phyloP scores from a whole-genome alignment of 2,329 filamentous ascomycete species.

The Fusarium kyushuense region DNA sequence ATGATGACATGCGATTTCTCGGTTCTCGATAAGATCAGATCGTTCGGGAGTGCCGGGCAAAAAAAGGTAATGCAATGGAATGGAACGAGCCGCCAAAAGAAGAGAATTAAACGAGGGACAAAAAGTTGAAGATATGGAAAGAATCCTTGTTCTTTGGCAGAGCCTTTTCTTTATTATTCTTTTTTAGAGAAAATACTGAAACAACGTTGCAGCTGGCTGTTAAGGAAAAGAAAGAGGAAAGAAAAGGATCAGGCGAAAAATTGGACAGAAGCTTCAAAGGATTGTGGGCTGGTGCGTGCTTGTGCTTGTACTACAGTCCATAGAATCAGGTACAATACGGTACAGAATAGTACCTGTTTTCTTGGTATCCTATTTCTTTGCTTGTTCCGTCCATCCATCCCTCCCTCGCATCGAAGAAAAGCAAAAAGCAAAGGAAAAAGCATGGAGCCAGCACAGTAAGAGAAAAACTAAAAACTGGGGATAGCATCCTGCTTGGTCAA shows the following conservation, averaged over 20 bases:
- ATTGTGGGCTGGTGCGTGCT: constrained; percentile 10
- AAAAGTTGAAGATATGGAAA: constrained; percentile 10
- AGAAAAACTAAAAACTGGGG: constrained; percentile 16
- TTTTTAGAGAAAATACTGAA: constrained; percentile 1
- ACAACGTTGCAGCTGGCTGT: constrained; percentile 13
- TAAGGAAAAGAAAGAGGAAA: neutral
- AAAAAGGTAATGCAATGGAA: constrained; percentile 22
- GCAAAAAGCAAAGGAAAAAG: neutral
- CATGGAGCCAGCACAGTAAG: constrained; percentile 3
- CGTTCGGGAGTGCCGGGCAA: constrained; percentile 37
- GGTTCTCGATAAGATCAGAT: constrained; percentile 13
- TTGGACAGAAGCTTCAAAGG: neutral
- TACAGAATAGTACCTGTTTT: too few relatives aligned
- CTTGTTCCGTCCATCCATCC: neutral
- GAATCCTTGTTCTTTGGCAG: constrained; percentile 7
- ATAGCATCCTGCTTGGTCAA: constrained; percentile 26
- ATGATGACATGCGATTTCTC: constrained; percentile 18
- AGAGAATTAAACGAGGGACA: constrained; percentile 34
- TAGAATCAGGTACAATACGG: constrained; percentile 4
- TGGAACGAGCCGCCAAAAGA: constrained; percentile 2
- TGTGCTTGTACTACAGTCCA: constrained; percentile 7
- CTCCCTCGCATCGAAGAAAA: neutral
- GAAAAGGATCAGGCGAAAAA: constrained; percentile 19
- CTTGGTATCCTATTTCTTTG: neutral
- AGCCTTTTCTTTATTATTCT: neutral